These are phyloP conservation scores for Serpula lacrymans DNA, from an alignment of 768 basidiomycete genomes.

Conservation along the genomic window DNA sequence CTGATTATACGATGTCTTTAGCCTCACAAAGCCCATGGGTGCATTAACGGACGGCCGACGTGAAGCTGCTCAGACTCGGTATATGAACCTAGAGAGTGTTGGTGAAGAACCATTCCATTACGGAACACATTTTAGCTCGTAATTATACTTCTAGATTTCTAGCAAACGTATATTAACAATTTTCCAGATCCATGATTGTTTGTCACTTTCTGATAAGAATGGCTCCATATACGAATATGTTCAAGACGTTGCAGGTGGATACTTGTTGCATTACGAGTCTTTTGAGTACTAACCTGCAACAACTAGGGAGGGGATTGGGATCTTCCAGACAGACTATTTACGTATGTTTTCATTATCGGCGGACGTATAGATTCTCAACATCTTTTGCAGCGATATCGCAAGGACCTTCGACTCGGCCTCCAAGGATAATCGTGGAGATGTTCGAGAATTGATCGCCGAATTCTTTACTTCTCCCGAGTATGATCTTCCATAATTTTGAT, in stretches of 20 bases:
- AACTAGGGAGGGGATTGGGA: conserved; percentile 91
- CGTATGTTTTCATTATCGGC: conserved; percentile 35
- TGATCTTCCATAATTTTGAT: conserved; percentile 16
- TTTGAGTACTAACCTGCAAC: not conserved
- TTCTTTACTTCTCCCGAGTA: conserved; percentile 84
- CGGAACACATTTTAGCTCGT: conserved; percentile 90
- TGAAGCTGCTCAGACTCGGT: conserved; percentile 74
- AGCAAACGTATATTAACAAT: not conserved
- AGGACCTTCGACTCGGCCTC: conserved; percentile 84
- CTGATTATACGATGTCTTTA: conserved; percentile 22
- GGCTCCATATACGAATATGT: conserved; percentile 91
- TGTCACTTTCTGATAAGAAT: conserved; percentile 91
- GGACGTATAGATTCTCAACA: conserved; percentile 9
- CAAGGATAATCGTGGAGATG: conserved; percentile 83
- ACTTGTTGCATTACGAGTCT: not conserved
- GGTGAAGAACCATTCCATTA: conserved; percentile 89
- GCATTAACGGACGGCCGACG: conserved; percentile 72
- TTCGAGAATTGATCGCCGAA: conserved; percentile 89
- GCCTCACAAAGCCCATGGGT: conserved; percentile 87
- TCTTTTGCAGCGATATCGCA: conserved; percentile 57
- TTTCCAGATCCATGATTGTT: conserved; percentile 78
- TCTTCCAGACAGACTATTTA: conserved; percentile 82
- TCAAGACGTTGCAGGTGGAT: conserved; percentile 75
- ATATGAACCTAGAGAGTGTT: conserved; percentile 71
- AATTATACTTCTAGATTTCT: not conserved